Percentiles rank a stretch among this genome's conserved stretches.
These are phyloP conservation scores for Sclerotiophoma versabilis DNA, from an alignment of 2,329 filamentous ascomycete genomes.

Conservation along the genomic window DNA sequence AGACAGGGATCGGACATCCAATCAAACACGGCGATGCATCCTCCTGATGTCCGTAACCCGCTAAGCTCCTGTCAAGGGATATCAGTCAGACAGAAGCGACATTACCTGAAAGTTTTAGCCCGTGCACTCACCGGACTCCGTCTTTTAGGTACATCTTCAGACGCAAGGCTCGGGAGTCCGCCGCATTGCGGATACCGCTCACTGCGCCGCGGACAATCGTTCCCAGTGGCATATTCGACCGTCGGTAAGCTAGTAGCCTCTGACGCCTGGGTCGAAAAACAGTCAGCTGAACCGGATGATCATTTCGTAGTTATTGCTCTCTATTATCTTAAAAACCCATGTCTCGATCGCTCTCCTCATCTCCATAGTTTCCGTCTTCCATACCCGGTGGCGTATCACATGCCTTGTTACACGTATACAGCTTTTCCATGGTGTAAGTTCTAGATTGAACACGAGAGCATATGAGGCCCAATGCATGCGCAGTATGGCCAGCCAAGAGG, in stretches of 20 bases:
- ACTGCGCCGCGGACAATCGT: not conserved
- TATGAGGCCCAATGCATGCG: not conserved
- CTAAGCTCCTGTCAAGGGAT: not conserved
- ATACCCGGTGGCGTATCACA: not conserved
- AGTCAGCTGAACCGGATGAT: too few species aligned
- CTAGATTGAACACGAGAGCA: not conserved
- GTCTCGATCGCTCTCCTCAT: slow-evolving; percentile 2
- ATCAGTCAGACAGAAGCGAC: slow-evolving; percentile 3
- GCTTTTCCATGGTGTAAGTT: not conserved
- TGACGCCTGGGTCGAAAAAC: too few species aligned
- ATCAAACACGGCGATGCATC: not conserved
- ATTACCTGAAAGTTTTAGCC: not conserved
- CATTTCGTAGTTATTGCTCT: too few species aligned
- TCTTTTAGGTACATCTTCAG: not conserved
- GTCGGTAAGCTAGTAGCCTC: not conserved
- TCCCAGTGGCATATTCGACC: not conserved
- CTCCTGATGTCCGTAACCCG: not conserved
- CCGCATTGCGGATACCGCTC: not conserved
- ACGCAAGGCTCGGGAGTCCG: not conserved
- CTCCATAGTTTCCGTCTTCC: not conserved
- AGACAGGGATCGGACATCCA: not conserved
- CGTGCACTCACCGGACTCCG: not conserved
- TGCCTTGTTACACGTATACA: not conserved
- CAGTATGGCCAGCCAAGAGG: not conserved
- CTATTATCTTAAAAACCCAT: not conserved